Evolutionary conservation across 805 yeast species (phyloP), one percentile per base, ranked within the genome.

Genomic region (Candida odintsovae): DNA sequence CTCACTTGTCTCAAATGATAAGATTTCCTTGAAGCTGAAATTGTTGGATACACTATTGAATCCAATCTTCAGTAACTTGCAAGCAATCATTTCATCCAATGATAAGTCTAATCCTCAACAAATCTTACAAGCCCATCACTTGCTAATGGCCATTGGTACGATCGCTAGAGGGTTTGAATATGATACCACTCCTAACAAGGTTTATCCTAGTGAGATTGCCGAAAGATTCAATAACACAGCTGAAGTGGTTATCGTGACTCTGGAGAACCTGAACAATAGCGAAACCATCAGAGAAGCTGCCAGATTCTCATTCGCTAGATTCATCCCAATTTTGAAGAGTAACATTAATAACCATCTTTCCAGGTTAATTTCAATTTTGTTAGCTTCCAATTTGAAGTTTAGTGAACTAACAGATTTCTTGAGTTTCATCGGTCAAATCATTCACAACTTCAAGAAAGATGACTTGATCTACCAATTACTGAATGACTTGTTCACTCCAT

Each of bases 111-210:
- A 71, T 23, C 68, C 73, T 33, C 70, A 72, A 38, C 58, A 75
- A 29, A 73, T 83, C 2, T 65, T 87, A 40, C 94, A 88, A 61
- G 83, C 89, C 3, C 96, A 94, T 63, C 97, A 92, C 62, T 76
- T 83, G 29, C 67, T 94, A 42, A 79, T 88, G 80, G 90, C 97
- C 0, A 78, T 92, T 40, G 97, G 97, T 40, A 88, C 97, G 0
- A 75, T 90, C 58, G 84, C 90, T 4, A 79, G 94, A 61, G 98
- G 98, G 5, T 80, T 86, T 57, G 94, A 60, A 40, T 50, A 56
- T 38, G 63, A 60, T 42, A 45, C 59, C 12, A 38, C 53, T 4
- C 61, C 64, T 42, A 55, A 66, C 36, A 65, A 64, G 38, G 66
- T 64, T 44, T 63, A 59, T 44, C 54, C 71, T 7, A 53, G 64